Evolutionary conservation across 345 rosid species (phyloP), one percentile per base, ranked within the genome.

Genomic region (Garcia nutans): DNA sequence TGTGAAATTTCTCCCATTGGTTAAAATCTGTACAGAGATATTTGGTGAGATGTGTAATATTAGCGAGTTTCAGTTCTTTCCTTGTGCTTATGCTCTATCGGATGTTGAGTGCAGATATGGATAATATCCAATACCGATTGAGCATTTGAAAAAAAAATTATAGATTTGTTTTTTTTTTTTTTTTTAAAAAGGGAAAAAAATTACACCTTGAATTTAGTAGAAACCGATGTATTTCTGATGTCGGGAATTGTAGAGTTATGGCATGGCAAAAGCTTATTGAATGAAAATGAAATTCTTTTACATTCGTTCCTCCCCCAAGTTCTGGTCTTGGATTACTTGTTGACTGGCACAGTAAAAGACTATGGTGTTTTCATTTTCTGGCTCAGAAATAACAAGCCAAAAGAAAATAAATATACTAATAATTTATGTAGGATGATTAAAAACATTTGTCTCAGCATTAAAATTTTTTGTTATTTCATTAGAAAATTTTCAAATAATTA

Each of bases 11-110:
- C 74, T 58, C 28, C 10, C 41, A 37, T 17, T 67, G 84, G 82
- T 81, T 75, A 78, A 84, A 37, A 71, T 75, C 81, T 89, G 96
- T 91, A 91, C 89, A 90, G 94, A 70, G 82, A 80, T 83, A 82
- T 83, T 82, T 85, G 88, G 86, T 86, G 97, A 83, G 89, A 86
- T 85, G 84, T 90, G 92, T 88, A 86, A 80, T 79, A 82, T 86
- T 87, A 88, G 87, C 59, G 80, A 82, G 84, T 52, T 84, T 68
- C 66, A 76, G 79, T 80, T 88, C 76, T 82, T 87, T 72, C 77
- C 71, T 78, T 66, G 81, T 85, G 85, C 79, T 78, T 82, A 71
- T 85, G 87, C 84, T 88, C 82, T 78, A 54, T 78, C 74, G 80
- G 87, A 79, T 65, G 61, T 58, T 76, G 82, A 77, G 45, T 74